Evolutionary conservation across 2,329 filamentous ascomycete genomes (phyloP), one percentile per base, ranked within the genome.

Genomic region (Ophioceras dolichostomum): DNA sequence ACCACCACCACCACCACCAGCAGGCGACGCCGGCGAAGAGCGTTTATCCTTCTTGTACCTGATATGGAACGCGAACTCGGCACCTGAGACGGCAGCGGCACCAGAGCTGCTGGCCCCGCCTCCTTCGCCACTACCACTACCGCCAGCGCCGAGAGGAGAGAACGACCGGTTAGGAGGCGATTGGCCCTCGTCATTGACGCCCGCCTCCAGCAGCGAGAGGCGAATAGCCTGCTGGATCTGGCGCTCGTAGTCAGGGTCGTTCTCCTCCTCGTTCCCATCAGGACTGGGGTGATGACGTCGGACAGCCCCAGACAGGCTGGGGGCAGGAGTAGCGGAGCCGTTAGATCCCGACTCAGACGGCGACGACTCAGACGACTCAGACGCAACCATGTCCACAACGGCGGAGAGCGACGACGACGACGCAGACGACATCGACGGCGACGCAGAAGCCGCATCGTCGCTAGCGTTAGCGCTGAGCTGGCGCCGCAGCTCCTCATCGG

Each of bases 201-300:
- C 64, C 12, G 35, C 35, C 44, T 79, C 74, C 36, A 78, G 58
- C 6, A 79, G 56, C 2, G 73, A 78, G 9, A 79, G 58, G 0
- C 74, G 68, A 28, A 80, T 73, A 1, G 76, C 76, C 37, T 73
- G 66, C 53, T 79, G 74, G 9, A 79, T 67, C 47, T 76, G 71
- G 36, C 66, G 63, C 48, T 80, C 75, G 41, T 72, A 75, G 18
- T 76, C 69, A 8, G 13, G 16, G 34, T 67, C 68, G 22, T 66
- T 60, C 14, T 58, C 57, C 32, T 70, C 67, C 4, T 57, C 54
- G 10, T 56, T 48, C 13, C 14, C 16, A 9, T 3, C 29, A 22
- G 29, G 26, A 7, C 45, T 43, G 9, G 39, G 40, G 2, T 37
- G 31, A 3, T 22, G 13, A 31, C 36, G 35, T 14, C 20, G 33